Evolutionary conservation across 352 stramenopile species (phyloP).

Genomic region (Pythium myriotylum): DNA sequence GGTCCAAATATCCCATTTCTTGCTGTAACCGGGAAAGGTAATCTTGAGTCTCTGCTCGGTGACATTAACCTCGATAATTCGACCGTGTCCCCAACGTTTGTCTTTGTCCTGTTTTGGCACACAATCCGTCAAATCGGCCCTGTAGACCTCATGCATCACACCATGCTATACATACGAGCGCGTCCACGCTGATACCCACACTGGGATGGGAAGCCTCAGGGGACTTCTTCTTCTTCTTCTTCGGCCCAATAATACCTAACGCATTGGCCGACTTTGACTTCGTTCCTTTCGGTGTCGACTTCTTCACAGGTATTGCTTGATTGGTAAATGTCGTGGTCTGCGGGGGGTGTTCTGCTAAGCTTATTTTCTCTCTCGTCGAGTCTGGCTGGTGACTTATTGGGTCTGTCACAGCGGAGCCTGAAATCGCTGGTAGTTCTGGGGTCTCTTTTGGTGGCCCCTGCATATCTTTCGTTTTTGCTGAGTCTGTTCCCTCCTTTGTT

Average conservation of each 20-base stretch:
- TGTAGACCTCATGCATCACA: neutral
- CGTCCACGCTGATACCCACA: constrained; percentile 69
- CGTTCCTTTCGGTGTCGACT: constrained; percentile 14
- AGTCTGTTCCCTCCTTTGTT: no score
- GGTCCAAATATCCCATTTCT: constrained; percentile 75
- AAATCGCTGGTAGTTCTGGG: no score
- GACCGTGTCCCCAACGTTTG: constrained; percentile 68
- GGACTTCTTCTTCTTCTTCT: constrained; percentile 30
- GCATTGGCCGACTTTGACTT: constrained; percentile 16
- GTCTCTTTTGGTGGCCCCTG: no score
- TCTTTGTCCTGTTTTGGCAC: constrained; percentile 52
- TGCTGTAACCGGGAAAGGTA: constrained; percentile 70
- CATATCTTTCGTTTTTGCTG: no score
- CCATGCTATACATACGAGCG: constrained; percentile 35
- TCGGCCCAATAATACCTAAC: constrained; percentile 24
- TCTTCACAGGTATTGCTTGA: neutral
- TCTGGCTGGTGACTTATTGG: no score
- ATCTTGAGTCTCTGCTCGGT: constrained; percentile 67
- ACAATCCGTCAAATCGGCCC: neutral
- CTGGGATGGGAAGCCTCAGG: constrained; percentile 29
- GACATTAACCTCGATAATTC: constrained; percentile 68
- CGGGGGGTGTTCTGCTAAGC: no score
- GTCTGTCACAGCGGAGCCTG: no score
- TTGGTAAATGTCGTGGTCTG: neutral
- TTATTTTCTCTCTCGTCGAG: no score